Percentiles rank a stretch among this genome's conserved stretches.
phyloP scores from a whole-genome alignment of 2,329 filamentous ascomycete genomes.

The Teratosphaeria gauchensis region DNA sequence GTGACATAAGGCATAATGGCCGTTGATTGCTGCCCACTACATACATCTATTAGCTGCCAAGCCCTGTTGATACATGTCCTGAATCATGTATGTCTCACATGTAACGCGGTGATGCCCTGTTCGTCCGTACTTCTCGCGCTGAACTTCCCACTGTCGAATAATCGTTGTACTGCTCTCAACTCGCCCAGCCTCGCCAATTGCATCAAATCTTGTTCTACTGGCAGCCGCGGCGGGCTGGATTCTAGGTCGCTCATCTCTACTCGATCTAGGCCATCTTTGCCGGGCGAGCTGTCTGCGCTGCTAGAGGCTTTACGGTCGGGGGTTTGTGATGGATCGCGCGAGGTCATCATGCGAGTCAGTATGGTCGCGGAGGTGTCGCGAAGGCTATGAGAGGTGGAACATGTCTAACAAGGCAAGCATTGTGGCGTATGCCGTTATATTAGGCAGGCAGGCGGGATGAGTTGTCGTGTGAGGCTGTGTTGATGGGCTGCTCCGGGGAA shows the following conservation, averaged over 20 bases:
- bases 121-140: constrained; percentile 78
- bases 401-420: background rate
- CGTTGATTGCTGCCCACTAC: constrained; percentile 98
- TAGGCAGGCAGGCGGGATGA: background rate
- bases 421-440: background rate
- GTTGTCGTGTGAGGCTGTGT: background rate
- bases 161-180: constrained; percentile 72
- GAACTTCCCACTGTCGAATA: constrained; percentile 74
- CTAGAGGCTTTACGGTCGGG: constrained; percentile 5
- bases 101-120: constrained; percentile 89
- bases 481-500: background rate
- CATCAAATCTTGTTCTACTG: constrained; percentile 78
- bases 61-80: background rate
- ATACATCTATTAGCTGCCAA: background rate
- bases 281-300: constrained; percentile 6
- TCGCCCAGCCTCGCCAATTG: constrained; percentile 85
- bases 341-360: constrained; percentile 4
- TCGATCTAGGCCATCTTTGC: constrained; percentile 26
- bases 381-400: background rate
- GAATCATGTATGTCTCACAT: constrained; percentile 48
- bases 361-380: background rate
- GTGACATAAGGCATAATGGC: constrained; percentile 94
- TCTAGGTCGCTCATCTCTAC: constrained; percentile 27
- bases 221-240: constrained; percentile 28
- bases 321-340: constrained; percentile 9